Conservation (phyloP, 2,329 filamentous ascomycete species). For the Trichoderma polysporum region DNA sequence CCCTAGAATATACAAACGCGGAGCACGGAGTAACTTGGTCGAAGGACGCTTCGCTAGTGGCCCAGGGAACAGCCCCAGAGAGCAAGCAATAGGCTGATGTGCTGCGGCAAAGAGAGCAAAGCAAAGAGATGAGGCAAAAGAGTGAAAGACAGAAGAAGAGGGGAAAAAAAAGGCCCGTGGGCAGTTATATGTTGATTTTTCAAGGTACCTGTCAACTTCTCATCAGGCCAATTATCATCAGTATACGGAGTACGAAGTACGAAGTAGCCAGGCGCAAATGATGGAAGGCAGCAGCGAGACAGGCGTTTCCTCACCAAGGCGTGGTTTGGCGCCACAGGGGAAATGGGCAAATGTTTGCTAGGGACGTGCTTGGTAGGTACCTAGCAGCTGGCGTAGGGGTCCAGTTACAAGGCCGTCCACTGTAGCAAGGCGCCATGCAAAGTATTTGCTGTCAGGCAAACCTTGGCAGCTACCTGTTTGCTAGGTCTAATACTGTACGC, state of each 20-base stretch:
- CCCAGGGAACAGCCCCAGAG: background rate
- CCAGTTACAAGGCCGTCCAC: background rate
- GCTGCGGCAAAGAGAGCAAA: background rate
- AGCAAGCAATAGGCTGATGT: background rate
- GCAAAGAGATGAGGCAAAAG: background rate
- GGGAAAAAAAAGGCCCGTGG: background rate
- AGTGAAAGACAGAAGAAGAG: background rate
- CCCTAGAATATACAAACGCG: background rate
- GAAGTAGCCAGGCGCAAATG: background rate
- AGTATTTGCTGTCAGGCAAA: background rate
- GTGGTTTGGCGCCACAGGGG: background rate
- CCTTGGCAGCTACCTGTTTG: background rate
- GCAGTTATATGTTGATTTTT: background rate
- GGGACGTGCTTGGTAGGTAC: background rate
- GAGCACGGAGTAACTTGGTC: background rate
- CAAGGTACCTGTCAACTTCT: background rate
- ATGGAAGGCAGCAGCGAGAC: background rate
- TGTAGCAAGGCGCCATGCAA: background rate
- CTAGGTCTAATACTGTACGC: background rate
- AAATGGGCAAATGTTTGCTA: background rate
- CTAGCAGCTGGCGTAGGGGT: background rate
- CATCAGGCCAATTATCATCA: conserved; percentile 1
- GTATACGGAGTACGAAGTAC: background rate
- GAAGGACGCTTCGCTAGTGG: conserved; percentile 1
- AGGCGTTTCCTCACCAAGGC: background rate